Evolutionary conservation across 192 early-diverging fungal genomes (phyloP).

Genomic region (Umbelopsis sp.): DNA sequence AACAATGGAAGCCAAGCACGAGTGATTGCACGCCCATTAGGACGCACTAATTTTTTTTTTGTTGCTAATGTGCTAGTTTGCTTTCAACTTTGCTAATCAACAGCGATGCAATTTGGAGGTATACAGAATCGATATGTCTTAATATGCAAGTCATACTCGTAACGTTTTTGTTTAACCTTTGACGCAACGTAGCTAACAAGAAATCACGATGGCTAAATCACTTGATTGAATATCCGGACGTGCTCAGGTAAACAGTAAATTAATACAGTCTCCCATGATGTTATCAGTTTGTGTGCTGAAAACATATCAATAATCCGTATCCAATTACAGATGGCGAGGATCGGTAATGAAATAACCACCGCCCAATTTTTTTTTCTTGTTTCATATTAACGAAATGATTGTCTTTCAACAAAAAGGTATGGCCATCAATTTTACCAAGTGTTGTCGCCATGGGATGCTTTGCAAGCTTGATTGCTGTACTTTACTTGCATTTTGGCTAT

Average conservation of each 20-base stretch:
- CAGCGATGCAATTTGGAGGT: too few species aligned
- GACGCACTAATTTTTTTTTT: neutral
- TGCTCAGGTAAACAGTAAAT: conserved; percentile 1
- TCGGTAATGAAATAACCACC: neutral
- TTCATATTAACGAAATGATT: neutral
- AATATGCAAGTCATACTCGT: too few species aligned
- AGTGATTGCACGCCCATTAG: neutral
- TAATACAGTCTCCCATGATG: neutral
- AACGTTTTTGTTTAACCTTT: too few species aligned
- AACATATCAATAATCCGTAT: neutral
- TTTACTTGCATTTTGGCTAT: conserved; percentile 14
- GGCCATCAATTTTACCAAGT: conserved; percentile 22
- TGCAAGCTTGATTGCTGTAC: conserved; percentile 4
- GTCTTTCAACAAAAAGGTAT: neutral
- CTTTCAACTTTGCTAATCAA: neutral
- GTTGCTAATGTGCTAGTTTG: neutral
- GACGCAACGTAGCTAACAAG: too few species aligned
- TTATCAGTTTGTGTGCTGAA: neutral
- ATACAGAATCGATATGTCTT: too few species aligned
- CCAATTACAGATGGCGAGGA: conserved; percentile 7
- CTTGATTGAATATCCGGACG: conserved; percentile 1
- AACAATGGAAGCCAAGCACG: conserved; percentile 10
- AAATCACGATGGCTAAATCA: neutral
- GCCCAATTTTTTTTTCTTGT: neutral
- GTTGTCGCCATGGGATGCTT: conserved; percentile 17